phyloP scores from a whole-genome alignment of 73 alveolate species.

The Tetrahymena elliotti region DNA sequence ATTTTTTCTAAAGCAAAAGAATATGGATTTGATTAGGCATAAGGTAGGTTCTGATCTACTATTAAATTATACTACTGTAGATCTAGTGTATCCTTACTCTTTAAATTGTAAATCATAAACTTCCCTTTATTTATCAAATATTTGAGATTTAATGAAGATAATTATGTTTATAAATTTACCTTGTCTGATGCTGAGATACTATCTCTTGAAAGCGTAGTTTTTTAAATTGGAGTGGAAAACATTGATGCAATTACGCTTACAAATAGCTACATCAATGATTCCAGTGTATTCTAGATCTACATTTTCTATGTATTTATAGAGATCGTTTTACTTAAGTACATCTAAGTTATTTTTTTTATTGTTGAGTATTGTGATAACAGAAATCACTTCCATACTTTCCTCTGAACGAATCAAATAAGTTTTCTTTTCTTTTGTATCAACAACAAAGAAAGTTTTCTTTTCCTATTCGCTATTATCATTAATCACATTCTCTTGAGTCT shows the following conservation, averaged over 20 bases:
- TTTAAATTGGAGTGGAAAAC: neutral
- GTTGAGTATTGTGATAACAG: neutral
- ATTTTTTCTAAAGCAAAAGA: neutral
- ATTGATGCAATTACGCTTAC: neutral
- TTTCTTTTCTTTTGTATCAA: neutral
- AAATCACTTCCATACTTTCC: neutral
- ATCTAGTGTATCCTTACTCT: neutral
- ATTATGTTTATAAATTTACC: neutral
- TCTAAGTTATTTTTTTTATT: neutral
- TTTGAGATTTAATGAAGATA: too few relatives aligned
- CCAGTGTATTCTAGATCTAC: neutral
- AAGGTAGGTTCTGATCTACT: neutral
- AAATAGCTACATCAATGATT: neutral
- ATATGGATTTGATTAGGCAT: neutral
- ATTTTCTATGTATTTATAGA: neutral
- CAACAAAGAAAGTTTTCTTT: neutral
- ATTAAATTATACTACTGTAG: neutral
- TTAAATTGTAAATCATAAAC: neutral
- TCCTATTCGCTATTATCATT: neutral
- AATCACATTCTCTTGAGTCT: neutral
- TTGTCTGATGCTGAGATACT: neutral
- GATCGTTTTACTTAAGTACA: neutral
- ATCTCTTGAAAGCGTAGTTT: neutral
- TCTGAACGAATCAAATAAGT: neutral
- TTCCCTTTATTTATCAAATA: neutral